Base-by-base conservation (phyloP, 192 early-diverging fungal species). In the Gonapodya prolifera region DNA sequence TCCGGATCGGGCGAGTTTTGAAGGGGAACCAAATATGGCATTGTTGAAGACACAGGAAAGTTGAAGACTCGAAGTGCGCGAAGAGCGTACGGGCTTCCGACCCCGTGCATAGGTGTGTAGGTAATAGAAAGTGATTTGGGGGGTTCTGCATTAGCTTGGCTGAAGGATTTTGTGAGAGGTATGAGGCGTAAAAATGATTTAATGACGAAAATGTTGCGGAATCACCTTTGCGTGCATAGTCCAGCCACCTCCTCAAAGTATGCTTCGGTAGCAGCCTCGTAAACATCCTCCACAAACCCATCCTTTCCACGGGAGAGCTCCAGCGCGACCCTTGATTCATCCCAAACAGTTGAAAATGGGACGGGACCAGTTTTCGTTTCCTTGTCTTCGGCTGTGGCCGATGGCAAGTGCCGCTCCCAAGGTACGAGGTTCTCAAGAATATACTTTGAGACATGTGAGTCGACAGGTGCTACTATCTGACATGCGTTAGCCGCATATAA, bases 81-180 rank as follows among this genome's bases (percentile, higher is more conserved):
- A 29, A 87, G 82, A 1, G 92, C 94, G 84, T 91, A 94, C 18
- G 87, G 88, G 2, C 86, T 83, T 30, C 96, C 96, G 33, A 98
- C 95, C 73, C 96, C 96, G 78, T 98, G 96, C 96, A 98, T 97
- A 23, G 96, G 89, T 30, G 94, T 98, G 80, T 97, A 97, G 18
- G 92, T 92, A 81, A 93, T 92, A 79, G 88, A 87, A 31, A 91
- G 75, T 8, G 71, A 13, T 2, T 16, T 2, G 31, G 71, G 18
- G 31, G 71, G 71, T 16, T 73, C 31, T 2, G 71, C 8, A 61
- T 61, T 61, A 23, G 45, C 45, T 61, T 61, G 8, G 45, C 45
- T 61, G 23, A 61, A 8, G 45, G 8, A 16, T 61, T 8, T 8
- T 61, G 8, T 8, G 23, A 23, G 45, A 16, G 45, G 23, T 8